phyloP scores from a whole-genome alignment of 2,329 filamentous ascomycete species.

The Colletotrichum noveboracense region DNA sequence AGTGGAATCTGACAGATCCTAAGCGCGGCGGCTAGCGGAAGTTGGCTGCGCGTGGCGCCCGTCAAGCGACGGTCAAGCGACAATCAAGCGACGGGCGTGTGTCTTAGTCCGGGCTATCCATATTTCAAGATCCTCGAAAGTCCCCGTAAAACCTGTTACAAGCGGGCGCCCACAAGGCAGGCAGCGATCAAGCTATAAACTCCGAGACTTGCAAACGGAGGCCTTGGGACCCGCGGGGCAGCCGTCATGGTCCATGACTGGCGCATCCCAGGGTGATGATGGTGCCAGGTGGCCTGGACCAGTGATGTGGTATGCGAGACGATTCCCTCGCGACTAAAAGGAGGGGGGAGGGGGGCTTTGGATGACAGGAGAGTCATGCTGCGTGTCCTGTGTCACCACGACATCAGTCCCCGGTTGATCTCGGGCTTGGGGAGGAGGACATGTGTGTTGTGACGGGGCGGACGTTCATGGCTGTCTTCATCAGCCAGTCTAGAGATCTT shows the following conservation, averaged over 20 bases:
- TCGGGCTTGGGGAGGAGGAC: background rate
- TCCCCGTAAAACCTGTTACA: background rate
- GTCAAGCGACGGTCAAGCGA: background rate
- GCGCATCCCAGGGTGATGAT: background rate
- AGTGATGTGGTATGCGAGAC: background rate
- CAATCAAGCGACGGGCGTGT: background rate
- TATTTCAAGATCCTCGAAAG: background rate
- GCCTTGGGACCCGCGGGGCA: background rate
- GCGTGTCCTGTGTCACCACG: background rate
- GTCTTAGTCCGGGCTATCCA: background rate
- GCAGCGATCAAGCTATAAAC: background rate
- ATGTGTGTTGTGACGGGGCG: background rate
- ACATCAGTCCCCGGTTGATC: background rate
- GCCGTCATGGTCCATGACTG: background rate
- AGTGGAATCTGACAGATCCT: background rate
- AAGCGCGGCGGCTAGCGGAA: background rate
- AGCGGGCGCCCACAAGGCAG: background rate
- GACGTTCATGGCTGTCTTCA: background rate
- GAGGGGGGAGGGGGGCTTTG: background rate
- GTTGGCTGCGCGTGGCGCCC: background rate
- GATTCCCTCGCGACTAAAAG: background rate
- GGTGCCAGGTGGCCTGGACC: background rate
- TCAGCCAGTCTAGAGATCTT: background rate
- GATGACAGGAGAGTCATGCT: constrained; percentile 16
- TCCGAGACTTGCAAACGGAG: background rate